A percentile compares a stretch with the other conserved stretches of the same genome.
Conservation (phyloP, 2,329 filamentous ascomycete genomes). For the Alternaria viburni region DNA sequence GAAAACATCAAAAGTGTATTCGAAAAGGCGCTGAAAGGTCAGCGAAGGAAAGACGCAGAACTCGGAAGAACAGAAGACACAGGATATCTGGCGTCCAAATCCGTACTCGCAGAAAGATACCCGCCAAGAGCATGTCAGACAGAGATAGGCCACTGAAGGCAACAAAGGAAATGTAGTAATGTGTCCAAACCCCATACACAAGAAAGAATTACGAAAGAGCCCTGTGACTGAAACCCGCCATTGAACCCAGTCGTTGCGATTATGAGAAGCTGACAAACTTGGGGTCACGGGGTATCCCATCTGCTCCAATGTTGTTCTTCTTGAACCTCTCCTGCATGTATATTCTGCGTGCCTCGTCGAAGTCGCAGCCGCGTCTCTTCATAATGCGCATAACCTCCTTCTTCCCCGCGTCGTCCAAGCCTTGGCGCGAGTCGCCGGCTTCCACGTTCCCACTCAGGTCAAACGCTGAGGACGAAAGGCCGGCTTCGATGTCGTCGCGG, state of each 20-base stretch:
- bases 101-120: conserved; percentile 1
- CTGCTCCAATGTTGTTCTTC: conserved; percentile 85
- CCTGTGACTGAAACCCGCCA: neutral
- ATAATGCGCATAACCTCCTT: conserved; percentile 86
- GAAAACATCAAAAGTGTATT: neutral
- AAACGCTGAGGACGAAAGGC: conserved; percentile 82
- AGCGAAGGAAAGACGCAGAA: conserved; percentile 4
- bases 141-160: conserved; percentile 3
- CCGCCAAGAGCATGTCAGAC: conserved; percentile 2
- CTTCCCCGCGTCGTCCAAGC: conserved; percentile 82
- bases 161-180: conserved; percentile 15
- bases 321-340: conserved; percentile 87
- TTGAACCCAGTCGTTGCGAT: neutral
- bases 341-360: conserved; percentile 87
- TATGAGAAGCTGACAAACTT: conserved; percentile 92
- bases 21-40: neutral
- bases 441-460: conserved; percentile 82
- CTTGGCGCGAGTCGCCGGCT: conserved; percentile 76
- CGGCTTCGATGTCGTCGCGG: conserved; percentile 83
- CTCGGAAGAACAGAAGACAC: neutral
- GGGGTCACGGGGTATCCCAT: conserved; percentile 86
- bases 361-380: conserved; percentile 80
- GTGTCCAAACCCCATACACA: conserved; percentile 8
- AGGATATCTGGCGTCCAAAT: conserved; percentile 3
- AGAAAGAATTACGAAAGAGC: conserved; percentile 5